Percentiles rank a stretch among this genome's conserved stretches.
Evolutionary conservation across 768 basidiomycete genomes (phyloP).

Genomic region (Amanita subjunquillea): DNA sequence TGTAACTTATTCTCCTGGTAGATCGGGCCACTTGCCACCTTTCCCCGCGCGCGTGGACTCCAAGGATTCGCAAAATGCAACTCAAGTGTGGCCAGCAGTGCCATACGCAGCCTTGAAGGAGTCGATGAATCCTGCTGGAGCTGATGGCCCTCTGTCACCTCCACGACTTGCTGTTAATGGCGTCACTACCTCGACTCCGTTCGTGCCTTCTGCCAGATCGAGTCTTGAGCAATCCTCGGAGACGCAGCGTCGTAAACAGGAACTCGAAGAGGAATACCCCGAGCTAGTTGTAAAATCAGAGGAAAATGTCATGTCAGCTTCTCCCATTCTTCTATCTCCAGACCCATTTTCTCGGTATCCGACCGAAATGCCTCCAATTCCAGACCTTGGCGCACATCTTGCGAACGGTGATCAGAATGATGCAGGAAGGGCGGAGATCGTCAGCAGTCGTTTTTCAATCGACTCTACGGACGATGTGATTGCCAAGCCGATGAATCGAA

Average conservation of each 20-base stretch:
- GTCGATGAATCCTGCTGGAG: constrained; percentile 12
- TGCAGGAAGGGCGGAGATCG: constrained; percentile 10
- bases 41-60: not conserved
- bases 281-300: constrained; percentile 16
- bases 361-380: constrained; percentile 21
- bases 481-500: constrained; percentile 22
- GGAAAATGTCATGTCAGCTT: constrained; percentile 21
- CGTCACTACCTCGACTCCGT: constrained; percentile 52
- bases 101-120: constrained; percentile 27
- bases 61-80: not conserved
- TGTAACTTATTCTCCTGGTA: constrained; percentile 9
- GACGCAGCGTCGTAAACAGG: constrained; percentile 35
- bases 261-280: constrained; percentile 40
- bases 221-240: constrained; percentile 27
- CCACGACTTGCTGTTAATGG: constrained; percentile 63
- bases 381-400: not conserved
- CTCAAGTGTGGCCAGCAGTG: constrained; percentile 28
- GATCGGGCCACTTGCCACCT: not conserved
- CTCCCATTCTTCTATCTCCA: constrained; percentile 77
- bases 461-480: constrained; percentile 43
- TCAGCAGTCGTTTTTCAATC: constrained; percentile 65
- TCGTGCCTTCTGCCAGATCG: constrained; percentile 13
- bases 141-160: constrained; percentile 34
- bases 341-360: constrained; percentile 74
- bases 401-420: not conserved